A percentile compares a stretch with the other conserved stretches of the same genome.
Evolutionary conservation across 108 stramenopile species (phyloP).

Genomic region (Nitzschia putrida): DNA sequence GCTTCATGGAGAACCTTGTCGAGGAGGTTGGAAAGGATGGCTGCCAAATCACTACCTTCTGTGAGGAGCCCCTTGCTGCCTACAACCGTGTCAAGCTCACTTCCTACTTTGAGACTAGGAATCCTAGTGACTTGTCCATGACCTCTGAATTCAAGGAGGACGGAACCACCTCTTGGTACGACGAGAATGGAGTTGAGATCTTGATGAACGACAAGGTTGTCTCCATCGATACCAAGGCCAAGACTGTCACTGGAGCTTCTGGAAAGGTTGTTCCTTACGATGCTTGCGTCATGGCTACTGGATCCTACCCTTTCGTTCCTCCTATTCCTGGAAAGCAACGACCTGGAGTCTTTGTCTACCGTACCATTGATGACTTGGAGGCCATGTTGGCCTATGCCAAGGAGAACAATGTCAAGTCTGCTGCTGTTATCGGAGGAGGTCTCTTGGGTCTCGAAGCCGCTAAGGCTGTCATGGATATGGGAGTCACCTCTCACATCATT

Average conservation of each 20-base stretch:
- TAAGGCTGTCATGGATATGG: conserved; percentile 91
- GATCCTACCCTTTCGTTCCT: conserved; percentile 91
- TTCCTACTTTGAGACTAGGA: conserved; percentile 87
- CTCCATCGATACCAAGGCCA: conserved; percentile 76
- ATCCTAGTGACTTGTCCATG: conserved; percentile 83
- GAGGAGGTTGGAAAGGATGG: conserved; percentile 58
- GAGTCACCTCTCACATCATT: conserved; percentile 86
- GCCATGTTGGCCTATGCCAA: conserved; percentile 85
- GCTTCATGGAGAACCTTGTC: conserved; percentile 89
- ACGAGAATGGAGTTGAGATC: conserved; percentile 80
- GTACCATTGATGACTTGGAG: conserved; percentile 94
- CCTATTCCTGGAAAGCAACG: conserved; percentile 91
- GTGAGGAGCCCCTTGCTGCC: conserved; percentile 90
- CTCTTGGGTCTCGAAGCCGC: conserved; percentile 61
- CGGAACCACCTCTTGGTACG: conserved; percentile 84
- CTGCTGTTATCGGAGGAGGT: conserved; percentile 95
- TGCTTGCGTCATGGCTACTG: conserved; percentile 90
- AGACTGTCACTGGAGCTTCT: conserved; percentile 77
- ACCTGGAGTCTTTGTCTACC: conserved; percentile 92
- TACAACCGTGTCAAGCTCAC: conserved; percentile 94
- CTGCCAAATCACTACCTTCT: conserved; percentile 81
- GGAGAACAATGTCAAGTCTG: conserved; percentile 75
- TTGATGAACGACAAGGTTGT: conserved; percentile 83
- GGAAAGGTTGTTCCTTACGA: conserved; percentile 83
- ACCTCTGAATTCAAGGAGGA: conserved; percentile 77